phyloP scores from a whole-genome alignment of 208 protist genomes.

The Leishmania amazonensis region DNA sequence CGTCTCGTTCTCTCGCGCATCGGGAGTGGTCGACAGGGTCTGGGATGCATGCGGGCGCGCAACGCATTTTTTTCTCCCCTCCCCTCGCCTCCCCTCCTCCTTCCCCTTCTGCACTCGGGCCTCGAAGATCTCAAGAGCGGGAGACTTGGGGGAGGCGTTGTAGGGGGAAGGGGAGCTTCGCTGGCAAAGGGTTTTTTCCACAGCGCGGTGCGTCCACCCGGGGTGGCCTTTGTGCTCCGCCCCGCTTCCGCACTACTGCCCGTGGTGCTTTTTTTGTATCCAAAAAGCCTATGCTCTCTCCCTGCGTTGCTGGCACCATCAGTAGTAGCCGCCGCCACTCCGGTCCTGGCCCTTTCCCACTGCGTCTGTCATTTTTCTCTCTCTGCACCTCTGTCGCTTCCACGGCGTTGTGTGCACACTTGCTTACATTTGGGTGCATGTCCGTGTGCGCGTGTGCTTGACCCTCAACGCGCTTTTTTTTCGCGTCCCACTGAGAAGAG shows the following conservation, averaged over 20 bases:
- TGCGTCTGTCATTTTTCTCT: not conserved
- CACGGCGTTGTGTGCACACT: not conserved
- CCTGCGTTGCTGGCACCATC: not conserved
- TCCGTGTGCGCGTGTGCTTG: not conserved
- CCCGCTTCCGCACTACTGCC: not conserved
- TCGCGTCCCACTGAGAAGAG: not conserved
- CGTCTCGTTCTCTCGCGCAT: no score
- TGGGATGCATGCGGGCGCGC: not conserved
- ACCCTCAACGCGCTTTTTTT: not conserved
- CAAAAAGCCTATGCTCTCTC: not conserved
- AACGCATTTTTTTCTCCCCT: not conserved
- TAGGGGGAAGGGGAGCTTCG: not conserved
- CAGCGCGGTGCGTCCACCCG: not conserved
- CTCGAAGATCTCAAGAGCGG: not conserved
- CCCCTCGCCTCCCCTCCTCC: no score
- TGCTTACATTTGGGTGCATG: not conserved
- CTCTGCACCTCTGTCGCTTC: not conserved
- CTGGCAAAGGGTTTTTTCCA: not conserved
- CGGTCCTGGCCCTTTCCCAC: not conserved
- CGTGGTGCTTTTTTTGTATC: not conserved
- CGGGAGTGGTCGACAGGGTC: not conserved
- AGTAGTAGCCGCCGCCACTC: not conserved
- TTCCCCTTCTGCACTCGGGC: not conserved
- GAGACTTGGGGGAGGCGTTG: not conserved
- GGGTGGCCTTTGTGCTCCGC: not conserved